Conservation (phyloP, 257 asterid species). For the Coffea canephora region DNA sequence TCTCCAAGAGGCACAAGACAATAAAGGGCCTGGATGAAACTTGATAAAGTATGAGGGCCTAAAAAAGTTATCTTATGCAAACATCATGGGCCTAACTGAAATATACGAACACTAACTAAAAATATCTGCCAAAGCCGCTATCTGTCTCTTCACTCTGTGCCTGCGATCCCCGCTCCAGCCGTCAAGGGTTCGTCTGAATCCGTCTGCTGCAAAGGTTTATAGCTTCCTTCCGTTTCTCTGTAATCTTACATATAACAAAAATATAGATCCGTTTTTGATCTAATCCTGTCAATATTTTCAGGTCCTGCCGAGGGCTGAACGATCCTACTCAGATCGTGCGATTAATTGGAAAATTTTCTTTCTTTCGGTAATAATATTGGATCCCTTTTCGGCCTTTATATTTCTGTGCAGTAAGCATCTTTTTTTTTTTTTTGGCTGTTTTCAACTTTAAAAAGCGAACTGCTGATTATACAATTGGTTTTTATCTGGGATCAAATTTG, state of each 20-base stretch:
- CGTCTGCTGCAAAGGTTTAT: not conserved
- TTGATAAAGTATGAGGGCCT: not conserved
- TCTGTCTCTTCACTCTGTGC: not conserved
- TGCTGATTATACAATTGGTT: not conserved
- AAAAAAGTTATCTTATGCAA: not conserved
- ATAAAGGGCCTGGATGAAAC: too few relatives aligned
- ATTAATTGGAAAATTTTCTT: not conserved
- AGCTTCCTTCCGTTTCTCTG: too few relatives aligned
- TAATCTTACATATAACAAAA: not conserved
- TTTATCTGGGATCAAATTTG: not conserved
- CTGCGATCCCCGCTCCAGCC: not conserved
- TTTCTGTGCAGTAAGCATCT: not conserved
- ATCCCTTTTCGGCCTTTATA: not conserved
- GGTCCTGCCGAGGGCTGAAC: not conserved
- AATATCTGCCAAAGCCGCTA: not conserved
- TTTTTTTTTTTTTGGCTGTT: not conserved
- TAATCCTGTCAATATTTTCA: not conserved
- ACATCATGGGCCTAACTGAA: not conserved
- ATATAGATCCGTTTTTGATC: conserved; percentile 8
- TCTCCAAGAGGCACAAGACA: too few relatives aligned
- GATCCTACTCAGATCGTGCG: conserved; percentile 7
- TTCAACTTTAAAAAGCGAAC: too few relatives aligned
- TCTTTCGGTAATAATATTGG: conserved; percentile 9
- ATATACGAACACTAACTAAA: not conserved
- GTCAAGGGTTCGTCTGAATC: not conserved